These are phyloP conservation scores for Plantago major DNA, from an alignment of 257 asterid genomes.

Conservation along the genomic window DNA sequence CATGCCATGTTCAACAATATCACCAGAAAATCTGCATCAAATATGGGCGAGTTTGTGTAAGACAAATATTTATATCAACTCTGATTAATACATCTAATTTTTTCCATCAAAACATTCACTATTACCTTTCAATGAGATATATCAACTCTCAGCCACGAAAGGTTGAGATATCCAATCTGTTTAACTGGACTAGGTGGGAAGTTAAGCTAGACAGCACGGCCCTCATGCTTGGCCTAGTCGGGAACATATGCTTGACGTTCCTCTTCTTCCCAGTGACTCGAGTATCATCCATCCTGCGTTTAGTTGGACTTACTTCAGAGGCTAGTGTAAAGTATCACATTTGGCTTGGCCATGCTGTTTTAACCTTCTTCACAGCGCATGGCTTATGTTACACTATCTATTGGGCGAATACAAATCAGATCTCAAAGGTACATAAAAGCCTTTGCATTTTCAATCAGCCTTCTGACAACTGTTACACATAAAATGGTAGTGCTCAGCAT, in stretches of 20 bases:
- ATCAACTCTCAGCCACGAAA: background rate
- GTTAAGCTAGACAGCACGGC: conserved; percentile 37
- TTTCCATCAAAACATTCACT: too few species aligned
- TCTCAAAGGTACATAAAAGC: conserved; percentile 26
- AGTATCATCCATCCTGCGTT: conserved; percentile 33
- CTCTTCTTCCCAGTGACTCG: conserved; percentile 43
- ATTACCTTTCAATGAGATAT: background rate
- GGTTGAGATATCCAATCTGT: background rate
- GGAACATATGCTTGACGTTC: conserved; percentile 36
- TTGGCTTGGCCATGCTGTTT: conserved; percentile 38
- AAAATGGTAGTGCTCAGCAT: background rate
- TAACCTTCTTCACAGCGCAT: conserved; percentile 34
- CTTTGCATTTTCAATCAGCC: background rate
- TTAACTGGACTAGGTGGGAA: conserved; percentile 35
- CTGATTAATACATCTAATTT: too few species aligned
- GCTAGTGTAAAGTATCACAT: conserved; percentile 36
- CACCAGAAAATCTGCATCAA: conserved; percentile 32
- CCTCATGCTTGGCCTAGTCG: conserved; percentile 39
- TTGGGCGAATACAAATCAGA: conserved; percentile 34
- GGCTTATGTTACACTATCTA: conserved; percentile 29
- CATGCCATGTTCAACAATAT: conserved; percentile 40
- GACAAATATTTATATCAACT: conserved; percentile 12
- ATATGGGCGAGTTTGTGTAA: conserved; percentile 31
- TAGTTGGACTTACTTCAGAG: conserved; percentile 38
- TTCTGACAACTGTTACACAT: background rate